Conservation (phyloP, 768 basidiomycete genomes). For the Tricholoma flavovirens region DNA sequence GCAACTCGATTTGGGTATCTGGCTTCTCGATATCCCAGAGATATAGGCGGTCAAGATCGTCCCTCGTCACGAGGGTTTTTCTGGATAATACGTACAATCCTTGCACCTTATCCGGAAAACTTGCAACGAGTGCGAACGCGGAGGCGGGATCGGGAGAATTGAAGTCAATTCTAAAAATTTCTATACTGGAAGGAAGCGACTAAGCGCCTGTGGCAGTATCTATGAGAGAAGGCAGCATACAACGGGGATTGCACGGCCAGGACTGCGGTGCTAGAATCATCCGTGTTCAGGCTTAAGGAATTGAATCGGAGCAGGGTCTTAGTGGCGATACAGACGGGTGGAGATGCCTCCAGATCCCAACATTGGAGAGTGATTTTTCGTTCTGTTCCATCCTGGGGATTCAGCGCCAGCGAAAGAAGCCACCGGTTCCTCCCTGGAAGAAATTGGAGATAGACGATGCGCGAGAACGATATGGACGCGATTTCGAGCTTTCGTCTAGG, state of each 20-base stretch:
- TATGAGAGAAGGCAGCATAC: slow-evolving; percentile 19
- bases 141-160: slow-evolving; percentile 27
- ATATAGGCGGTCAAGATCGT: slow-evolving; percentile 25
- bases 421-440: slow-evolving; percentile 36
- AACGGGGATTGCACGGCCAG: slow-evolving; percentile 39
- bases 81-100: slow-evolving; percentile 32
- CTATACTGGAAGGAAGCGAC: slow-evolving; percentile 26
- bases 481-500: slow-evolving; percentile 22
- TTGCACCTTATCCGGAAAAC: slow-evolving; percentile 26
- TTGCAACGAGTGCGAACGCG: slow-evolving; percentile 29
- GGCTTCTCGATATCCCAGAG: slow-evolving; percentile 32
- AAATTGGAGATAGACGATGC: slow-evolving; percentile 42
- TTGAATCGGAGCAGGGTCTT: slow-evolving; percentile 30
- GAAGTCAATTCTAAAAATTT: slow-evolving; percentile 37
- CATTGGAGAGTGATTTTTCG: slow-evolving; percentile 40
- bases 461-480: slow-evolving; percentile 18
- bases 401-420: slow-evolving; percentile 40
- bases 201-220: neutral
- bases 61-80: slow-evolving; percentile 32
- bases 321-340: slow-evolving; percentile 38
- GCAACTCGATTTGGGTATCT: slow-evolving; percentile 27
- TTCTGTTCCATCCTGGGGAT: slow-evolving; percentile 7
- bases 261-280: slow-evolving; percentile 23
- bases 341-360: slow-evolving; percentile 42
- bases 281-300: slow-evolving; percentile 44